Percentiles rank a stretch among this genome's conserved stretches.
phyloP scores from a whole-genome alignment of 2,329 filamentous ascomycete species.

The Trichoderma sp. region DNA sequence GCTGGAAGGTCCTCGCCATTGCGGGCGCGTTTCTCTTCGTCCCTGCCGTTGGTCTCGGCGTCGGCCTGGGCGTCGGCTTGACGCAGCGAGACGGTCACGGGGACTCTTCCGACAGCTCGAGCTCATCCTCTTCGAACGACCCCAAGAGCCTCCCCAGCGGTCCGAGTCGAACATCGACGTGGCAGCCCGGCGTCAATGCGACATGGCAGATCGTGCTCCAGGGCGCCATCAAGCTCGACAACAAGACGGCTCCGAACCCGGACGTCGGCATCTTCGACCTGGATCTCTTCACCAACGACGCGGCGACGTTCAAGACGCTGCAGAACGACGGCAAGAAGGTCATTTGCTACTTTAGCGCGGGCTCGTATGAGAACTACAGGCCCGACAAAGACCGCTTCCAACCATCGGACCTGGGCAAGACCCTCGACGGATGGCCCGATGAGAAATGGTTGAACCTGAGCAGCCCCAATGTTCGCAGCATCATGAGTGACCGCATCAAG shows the following conservation, averaged over 20 bases:
- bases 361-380: slow-evolving; percentile 66
- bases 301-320: slow-evolving; percentile 53
- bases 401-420: slow-evolving; percentile 56
- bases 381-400: slow-evolving; percentile 59
- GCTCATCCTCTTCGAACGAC: slow-evolving; percentile 18
- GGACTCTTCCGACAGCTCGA: slow-evolving; percentile 30
- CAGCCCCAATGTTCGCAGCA: slow-evolving; percentile 59
- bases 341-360: slow-evolving; percentile 76
- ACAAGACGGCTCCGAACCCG: slow-evolving; percentile 47
- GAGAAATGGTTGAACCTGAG: slow-evolving; percentile 68
- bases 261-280: slow-evolving; percentile 55
- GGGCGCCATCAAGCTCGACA: slow-evolving; percentile 47
- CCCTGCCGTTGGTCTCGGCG: slow-evolving; percentile 46
- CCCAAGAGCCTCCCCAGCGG: slow-evolving; percentile 28
- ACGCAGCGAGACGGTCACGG: slow-evolving; percentile 36
- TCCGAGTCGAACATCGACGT: slow-evolving; percentile 39
- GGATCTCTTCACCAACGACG: slow-evolving; percentile 57
- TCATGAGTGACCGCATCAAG: slow-evolving; percentile 64
- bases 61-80: slow-evolving; percentile 61
- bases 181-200: slow-evolving; percentile 54
- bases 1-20: slow-evolving; percentile 38
- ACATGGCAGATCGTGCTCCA: slow-evolving; percentile 65
- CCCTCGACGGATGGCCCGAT: slow-evolving; percentile 63
- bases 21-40: slow-evolving; percentile 32
- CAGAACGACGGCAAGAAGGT: slow-evolving; percentile 59